phyloP scores from a whole-genome alignment of 2,329 filamentous ascomycete genomes.

The Fusarium subtropicale region DNA sequence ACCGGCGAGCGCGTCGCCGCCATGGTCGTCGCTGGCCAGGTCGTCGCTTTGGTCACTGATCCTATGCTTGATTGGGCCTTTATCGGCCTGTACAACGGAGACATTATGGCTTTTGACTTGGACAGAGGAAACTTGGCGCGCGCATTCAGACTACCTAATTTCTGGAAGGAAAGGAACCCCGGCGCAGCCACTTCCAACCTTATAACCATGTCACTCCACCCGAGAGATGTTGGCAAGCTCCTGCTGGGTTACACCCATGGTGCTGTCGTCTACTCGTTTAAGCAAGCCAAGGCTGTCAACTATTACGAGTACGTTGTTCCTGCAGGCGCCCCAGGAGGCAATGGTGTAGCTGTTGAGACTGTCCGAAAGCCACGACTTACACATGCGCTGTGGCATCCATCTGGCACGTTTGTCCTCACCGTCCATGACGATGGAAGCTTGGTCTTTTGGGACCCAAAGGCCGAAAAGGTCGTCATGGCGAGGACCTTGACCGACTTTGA shows the following conservation, averaged over 20 bases:
- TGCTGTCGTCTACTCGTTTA: conserved; percentile 92
- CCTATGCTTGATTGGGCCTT: conserved; percentile 95
- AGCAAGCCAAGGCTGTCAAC: conserved; percentile 82
- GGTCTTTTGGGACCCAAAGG: conserved; percentile 94
- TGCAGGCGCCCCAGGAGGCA: conserved; percentile 84
- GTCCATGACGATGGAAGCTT: conserved; percentile 91
- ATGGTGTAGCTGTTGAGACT: conserved; percentile 70
- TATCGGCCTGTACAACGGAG: conserved; percentile 83
- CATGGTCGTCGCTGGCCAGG: conserved; percentile 81
- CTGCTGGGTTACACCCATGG: conserved; percentile 92
- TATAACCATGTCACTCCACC: conserved; percentile 85
- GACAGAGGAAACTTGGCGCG: conserved; percentile 78
- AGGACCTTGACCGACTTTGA: conserved; percentile 80
- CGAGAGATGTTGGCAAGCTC: conserved; percentile 90
- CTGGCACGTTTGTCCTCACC: conserved; percentile 87
- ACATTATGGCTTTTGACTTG: conserved; percentile 92
- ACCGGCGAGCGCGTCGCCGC: conserved; percentile 73
- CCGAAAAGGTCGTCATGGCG: conserved; percentile 85
- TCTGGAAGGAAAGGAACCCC: conserved; percentile 82
- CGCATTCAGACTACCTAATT: conserved; percentile 84
- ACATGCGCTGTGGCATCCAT: conserved; percentile 94
- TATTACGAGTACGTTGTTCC: conserved; percentile 88
- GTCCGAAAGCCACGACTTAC: conserved; percentile 79
- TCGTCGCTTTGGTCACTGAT: conserved; percentile 81
- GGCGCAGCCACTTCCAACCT: conserved; percentile 70